Conservation (phyloP, 163 green algal genomes). For the Scenedesmus sp. region DNA sequence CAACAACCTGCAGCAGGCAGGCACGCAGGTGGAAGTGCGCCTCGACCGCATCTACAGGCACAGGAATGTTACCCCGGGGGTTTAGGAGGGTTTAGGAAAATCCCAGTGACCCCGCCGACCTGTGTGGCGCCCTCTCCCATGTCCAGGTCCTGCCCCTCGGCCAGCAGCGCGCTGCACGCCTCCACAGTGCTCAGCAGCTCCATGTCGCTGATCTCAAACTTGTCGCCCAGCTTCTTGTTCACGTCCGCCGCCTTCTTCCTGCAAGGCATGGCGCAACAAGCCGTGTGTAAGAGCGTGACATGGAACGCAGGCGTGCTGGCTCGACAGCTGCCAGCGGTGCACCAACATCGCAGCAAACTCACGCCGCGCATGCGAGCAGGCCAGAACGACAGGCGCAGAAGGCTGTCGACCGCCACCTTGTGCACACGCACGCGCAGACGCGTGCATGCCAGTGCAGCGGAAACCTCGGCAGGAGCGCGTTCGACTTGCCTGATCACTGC, state of each 20-base stretch:
- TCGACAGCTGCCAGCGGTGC: too few relatives aligned
- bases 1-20: not conserved
- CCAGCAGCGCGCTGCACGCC: conserved; percentile 60
- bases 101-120: not conserved
- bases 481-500: conserved; percentile 36
- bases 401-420: too few relatives aligned
- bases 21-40: not conserved
- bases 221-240: conserved; percentile 68
- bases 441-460: not conserved
- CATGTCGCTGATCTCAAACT: conserved; percentile 69
- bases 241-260: conserved; percentile 58
- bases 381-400: too few relatives aligned
- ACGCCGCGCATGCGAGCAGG: too few relatives aligned
- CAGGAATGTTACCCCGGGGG: too few relatives aligned
- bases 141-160: conserved; percentile 63
- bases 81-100: too few relatives aligned
- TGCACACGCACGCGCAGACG: too few relatives aligned
- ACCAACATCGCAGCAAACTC: too few relatives aligned
- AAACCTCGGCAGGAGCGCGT: too few relatives aligned
- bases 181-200: conserved; percentile 65
- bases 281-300: too few relatives aligned
- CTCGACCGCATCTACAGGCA: too few relatives aligned
- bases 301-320: too few relatives aligned
- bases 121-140: conserved; percentile 54
- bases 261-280: not conserved